Percentiles rank a stretch among this genome's conserved stretches.
phyloP scores from a whole-genome alignment of 179 eudicot genomes.

The Drosera spatulata region DNA sequence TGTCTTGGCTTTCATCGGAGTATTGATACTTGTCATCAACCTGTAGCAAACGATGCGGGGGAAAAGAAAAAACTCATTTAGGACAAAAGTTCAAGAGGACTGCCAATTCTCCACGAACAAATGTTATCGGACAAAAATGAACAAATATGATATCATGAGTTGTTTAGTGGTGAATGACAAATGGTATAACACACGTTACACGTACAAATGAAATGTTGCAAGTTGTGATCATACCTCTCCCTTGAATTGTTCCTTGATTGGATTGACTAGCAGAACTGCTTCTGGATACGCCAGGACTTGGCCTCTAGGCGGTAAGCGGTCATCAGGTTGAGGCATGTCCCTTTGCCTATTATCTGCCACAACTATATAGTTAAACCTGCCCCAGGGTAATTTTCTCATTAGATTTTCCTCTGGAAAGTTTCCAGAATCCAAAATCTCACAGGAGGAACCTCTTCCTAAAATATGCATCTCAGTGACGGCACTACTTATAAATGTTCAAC shows the following conservation, averaged over 20 bases:
- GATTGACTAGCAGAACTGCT: constrained; percentile 66
- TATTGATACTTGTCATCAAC: constrained; percentile 99
- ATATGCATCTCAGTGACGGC: no score
- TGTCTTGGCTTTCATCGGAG: constrained; percentile 75
- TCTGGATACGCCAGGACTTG: constrained; percentile 66
- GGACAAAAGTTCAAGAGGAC: not conserved
- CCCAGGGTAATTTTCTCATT: not conserved
- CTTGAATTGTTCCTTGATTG: constrained; percentile 48
- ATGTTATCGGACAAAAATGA: not conserved
- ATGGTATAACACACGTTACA: not conserved
- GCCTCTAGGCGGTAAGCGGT: constrained; percentile 53
- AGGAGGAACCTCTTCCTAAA: no score
- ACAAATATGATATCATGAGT: not conserved
- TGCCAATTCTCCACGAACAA: not conserved
- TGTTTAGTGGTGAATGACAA: not conserved
- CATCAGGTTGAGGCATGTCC: constrained; percentile 87
- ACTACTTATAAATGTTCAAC: no score
- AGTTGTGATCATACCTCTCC: constrained; percentile 54
- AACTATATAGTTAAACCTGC: constrained; percentile 75
- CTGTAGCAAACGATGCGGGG: constrained; percentile 12
- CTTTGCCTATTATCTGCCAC: constrained; percentile 59
- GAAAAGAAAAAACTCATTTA: not conserved
- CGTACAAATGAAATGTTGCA: not conserved
- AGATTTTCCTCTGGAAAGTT: no score
- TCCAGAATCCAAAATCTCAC: no score